Percentiles rank a stretch among this genome's conserved stretches.
Conservation (phyloP, 1,139 yeast genomes). For the Pichia sp. region DNA sequence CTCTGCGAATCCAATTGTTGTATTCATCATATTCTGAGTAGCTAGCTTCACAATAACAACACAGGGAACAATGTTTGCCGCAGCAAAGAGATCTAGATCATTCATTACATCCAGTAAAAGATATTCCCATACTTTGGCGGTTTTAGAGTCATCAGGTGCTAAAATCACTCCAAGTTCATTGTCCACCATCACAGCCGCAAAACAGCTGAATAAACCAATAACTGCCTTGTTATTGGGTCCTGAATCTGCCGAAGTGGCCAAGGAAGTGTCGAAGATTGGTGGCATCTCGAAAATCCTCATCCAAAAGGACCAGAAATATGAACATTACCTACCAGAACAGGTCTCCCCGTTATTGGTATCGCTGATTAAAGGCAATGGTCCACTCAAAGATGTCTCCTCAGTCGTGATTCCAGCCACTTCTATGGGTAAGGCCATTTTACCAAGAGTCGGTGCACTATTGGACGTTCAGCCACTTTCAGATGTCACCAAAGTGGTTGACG, state of each 20-base stretch:
- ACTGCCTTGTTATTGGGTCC: conserved; percentile 57
- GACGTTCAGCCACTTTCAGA: conserved; percentile 89
- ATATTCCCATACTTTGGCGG: conserved; percentile 47
- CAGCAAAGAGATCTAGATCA: not conserved
- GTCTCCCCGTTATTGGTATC: conserved; percentile 49
- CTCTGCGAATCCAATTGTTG: no score
- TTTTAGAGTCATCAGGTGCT: conserved; percentile 55
- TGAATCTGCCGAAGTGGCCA: conserved; percentile 34
- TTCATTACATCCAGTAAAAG: not conserved
- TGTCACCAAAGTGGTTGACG: conserved; percentile 55
- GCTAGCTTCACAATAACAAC: no score
- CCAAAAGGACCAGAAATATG: conserved; percentile 40
- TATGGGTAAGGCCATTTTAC: conserved; percentile 79
- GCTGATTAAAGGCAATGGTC: conserved; percentile 32
- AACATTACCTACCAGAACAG: conserved; percentile 58
- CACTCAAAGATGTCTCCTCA: conserved; percentile 54
- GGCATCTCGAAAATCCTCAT: conserved; percentile 40
- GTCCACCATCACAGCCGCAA: conserved; percentile 60
- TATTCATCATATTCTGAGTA: no score
- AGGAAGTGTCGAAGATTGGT: conserved; percentile 31
- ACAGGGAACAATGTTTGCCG: not conserved
- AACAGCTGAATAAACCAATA: conserved; percentile 52
- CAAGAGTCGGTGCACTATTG: conserved; percentile 77
- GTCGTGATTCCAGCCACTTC: conserved; percentile 78
- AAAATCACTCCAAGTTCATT: conserved; percentile 58